A percentile compares a stretch with the other conserved stretches of the same genome.
These are phyloP conservation scores for Truncatella angustata DNA, from an alignment of 2,329 filamentous ascomycete species.

Conservation along the genomic window DNA sequence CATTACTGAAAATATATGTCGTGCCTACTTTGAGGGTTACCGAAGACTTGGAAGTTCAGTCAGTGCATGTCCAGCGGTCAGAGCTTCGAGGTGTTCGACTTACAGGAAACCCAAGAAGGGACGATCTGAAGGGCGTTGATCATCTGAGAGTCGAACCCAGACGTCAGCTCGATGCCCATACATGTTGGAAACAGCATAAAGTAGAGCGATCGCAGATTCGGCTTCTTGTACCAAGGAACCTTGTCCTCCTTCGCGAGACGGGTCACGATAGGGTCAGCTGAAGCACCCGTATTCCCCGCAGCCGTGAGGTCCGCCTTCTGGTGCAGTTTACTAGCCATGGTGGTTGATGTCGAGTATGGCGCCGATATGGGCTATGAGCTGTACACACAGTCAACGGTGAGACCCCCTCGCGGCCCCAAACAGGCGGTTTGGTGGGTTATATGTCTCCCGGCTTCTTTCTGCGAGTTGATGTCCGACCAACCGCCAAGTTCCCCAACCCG, in stretches of 20 bases:
- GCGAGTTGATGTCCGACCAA: too few relatives aligned
- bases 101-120: slow-evolving; percentile 33
- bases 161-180: slow-evolving; percentile 57
- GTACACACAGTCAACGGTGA: too few relatives aligned
- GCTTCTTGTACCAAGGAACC: slow-evolving; percentile 55
- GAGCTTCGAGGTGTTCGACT: too few relatives aligned
- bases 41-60: slow-evolving; percentile 20
- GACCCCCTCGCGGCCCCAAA: too few relatives aligned
- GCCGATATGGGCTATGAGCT: too few relatives aligned
- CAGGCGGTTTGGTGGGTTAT: too few relatives aligned
- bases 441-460: too few relatives aligned
- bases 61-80: too few relatives aligned
- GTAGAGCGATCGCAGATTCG: slow-evolving; percentile 56
- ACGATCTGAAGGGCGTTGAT: slow-evolving; percentile 44
- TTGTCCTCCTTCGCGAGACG: slow-evolving; percentile 37
- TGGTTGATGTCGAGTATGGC: too few relatives aligned
- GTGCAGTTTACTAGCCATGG: not conserved
- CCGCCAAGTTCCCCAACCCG: too few relatives aligned
- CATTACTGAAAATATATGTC: slow-evolving; percentile 39
- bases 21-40: slow-evolving; percentile 2
- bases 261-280: slow-evolving; percentile 38
- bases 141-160: slow-evolving; percentile 44
- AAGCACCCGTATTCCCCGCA: not conserved
- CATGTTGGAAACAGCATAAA: slow-evolving; percentile 57
- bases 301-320: not conserved